Evolutionary conservation across 179 eudicot species (phyloP).

Genomic region (Nepenthes alata): DNA sequence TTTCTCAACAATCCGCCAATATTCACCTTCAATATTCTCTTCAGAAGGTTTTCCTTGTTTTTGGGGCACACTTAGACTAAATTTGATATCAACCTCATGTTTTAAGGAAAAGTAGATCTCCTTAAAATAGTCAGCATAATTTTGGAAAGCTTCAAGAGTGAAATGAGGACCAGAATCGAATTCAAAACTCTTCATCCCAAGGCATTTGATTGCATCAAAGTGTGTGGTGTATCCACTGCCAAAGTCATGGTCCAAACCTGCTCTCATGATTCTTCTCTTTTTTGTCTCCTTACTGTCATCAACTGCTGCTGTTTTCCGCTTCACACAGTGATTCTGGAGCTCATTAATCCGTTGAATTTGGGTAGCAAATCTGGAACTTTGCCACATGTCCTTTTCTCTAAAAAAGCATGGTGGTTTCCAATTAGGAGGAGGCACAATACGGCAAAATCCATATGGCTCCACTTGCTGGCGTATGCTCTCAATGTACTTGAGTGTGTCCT

Average conservation of each 20-base stretch:
- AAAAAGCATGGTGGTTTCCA: constrained; percentile 59
- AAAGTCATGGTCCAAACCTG: constrained; percentile 16
- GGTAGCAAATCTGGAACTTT: constrained; percentile 33
- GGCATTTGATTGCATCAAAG: constrained; percentile 12
- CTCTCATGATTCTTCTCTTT: constrained; percentile 17
- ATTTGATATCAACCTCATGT: constrained; percentile 13
- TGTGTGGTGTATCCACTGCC: constrained; percentile 16
- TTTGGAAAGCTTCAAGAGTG: constrained; percentile 48
- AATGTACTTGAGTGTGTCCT: constrained; percentile 51
- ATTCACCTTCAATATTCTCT: constrained; percentile 66
- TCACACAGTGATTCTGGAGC: constrained; percentile 21
- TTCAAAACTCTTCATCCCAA: constrained; percentile 17
- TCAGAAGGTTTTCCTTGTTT: constrained; percentile 27
- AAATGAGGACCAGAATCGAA: constrained; percentile 42
- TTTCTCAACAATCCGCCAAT: constrained; percentile 62
- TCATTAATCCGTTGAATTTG: constrained; percentile 33
- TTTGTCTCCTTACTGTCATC: constrained; percentile 21
- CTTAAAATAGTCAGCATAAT: constrained; percentile 57
- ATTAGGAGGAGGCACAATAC: constrained; percentile 75
- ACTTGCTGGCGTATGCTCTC: constrained; percentile 50
- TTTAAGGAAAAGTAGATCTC: constrained; percentile 34
- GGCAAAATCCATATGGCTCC: constrained; percentile 63
- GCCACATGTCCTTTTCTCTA: constrained; percentile 34
- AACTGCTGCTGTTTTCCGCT: constrained; percentile 17
- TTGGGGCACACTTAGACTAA: constrained; percentile 8